These are phyloP conservation scores for Platanthera guangdongensis DNA, from an alignment of 106 monocot species.

Conservation along the genomic window DNA sequence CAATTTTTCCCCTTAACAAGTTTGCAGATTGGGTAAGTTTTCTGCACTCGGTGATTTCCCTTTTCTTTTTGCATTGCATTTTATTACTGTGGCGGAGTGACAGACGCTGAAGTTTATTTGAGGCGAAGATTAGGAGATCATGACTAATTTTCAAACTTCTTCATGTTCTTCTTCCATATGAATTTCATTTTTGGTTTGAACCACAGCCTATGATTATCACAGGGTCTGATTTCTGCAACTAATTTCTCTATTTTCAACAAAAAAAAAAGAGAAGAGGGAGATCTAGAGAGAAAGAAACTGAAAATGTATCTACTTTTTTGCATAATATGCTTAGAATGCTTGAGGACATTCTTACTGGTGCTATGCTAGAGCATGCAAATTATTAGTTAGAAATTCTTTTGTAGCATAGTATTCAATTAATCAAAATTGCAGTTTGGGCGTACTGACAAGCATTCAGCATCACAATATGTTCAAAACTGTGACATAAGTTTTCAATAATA, in stretches of 20 bases:
- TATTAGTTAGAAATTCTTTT: background rate
- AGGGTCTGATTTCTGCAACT: too few species aligned
- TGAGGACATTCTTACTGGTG: background rate
- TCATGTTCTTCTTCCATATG: background rate
- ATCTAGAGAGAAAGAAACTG: too few species aligned
- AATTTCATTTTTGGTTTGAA: background rate
- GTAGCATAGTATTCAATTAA: background rate
- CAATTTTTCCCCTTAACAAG: slow-evolving; percentile 75
- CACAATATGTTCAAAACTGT: background rate
- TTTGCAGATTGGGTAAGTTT: slow-evolving; percentile 76
- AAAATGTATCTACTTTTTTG: too few species aligned
- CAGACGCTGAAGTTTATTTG: background rate
- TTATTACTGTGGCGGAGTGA: background rate
- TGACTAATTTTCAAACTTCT: background rate
- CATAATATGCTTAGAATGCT: background rate
- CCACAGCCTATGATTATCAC: too few species aligned
- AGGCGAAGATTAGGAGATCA: background rate
- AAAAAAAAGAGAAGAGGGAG: too few species aligned
- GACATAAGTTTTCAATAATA: background rate
- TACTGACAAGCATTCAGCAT: background rate
- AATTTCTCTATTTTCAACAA: too few species aligned
- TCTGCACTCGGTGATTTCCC: background rate
- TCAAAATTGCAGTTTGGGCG: too few species aligned
- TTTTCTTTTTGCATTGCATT: background rate
- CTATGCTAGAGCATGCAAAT: background rate